phyloP scores from a whole-genome alignment of 192 early-diverging fungal genomes.

The Linnemannia zychae region DNA sequence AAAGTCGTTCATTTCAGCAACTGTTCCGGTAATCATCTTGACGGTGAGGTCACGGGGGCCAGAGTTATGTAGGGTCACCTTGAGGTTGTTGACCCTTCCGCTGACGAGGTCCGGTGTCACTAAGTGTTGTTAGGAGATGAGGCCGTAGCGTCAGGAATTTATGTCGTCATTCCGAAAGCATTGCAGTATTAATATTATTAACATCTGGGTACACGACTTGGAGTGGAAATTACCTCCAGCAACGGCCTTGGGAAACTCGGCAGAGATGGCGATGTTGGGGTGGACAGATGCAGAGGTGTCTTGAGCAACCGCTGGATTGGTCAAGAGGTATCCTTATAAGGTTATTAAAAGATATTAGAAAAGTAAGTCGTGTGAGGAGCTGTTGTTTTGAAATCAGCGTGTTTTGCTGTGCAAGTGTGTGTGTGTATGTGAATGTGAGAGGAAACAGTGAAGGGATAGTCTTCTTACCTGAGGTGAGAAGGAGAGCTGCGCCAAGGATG shows the following conservation, averaged over 20 bases:
- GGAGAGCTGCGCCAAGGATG: background rate
- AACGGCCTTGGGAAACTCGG: background rate
- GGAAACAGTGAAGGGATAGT: background rate
- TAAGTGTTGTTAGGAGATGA: background rate
- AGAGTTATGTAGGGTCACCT: constrained; percentile 27
- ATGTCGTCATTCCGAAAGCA: background rate
- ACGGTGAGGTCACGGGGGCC: constrained; percentile 21
- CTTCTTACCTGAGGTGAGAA: background rate
- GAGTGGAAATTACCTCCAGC: background rate
- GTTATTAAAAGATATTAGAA: background rate
- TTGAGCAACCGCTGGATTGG: background rate
- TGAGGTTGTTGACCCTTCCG: constrained; percentile 14
- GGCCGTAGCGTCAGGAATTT: background rate
- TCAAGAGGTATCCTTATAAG: background rate
- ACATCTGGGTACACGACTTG: too few species aligned
- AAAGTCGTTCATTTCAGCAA: constrained; percentile 26
- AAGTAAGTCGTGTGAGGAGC: background rate
- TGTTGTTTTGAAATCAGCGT: too few species aligned
- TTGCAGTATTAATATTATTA: too few species aligned
- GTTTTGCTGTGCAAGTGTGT: too few species aligned
- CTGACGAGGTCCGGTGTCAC: constrained; percentile 28
- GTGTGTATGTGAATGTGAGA: background rate
- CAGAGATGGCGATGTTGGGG: background rate
- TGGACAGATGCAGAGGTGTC: background rate
- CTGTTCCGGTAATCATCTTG: constrained; percentile 16